phyloP scores from a whole-genome alignment of 2,329 filamentous ascomycete species.

The Emergomyces africanus region DNA sequence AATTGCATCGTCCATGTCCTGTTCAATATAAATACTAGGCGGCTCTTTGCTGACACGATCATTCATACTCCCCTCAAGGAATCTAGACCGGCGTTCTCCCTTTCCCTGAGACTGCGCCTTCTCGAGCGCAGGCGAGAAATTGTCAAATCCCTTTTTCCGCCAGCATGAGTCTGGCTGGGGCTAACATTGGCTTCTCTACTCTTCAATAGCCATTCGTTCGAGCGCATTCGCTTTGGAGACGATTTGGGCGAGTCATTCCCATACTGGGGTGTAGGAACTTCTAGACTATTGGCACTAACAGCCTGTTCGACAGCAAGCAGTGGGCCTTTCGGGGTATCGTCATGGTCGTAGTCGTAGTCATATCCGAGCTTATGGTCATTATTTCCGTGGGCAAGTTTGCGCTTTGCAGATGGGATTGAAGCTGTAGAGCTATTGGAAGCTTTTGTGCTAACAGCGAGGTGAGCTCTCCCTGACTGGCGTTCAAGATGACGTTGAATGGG shows the following conservation, averaged over 20 bases:
- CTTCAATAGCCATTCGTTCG: slow-evolving; percentile 33
- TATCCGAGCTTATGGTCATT: background rate
- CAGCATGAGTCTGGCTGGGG: background rate
- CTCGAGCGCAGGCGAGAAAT: slow-evolving; percentile 4
- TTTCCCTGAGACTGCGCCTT: slow-evolving; percentile 2
- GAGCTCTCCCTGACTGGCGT: background rate
- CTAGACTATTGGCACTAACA: background rate
- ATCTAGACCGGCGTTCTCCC: slow-evolving; percentile 38
- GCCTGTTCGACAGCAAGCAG: background rate
- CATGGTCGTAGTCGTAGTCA: background rate
- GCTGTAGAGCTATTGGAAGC: background rate
- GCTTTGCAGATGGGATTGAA: background rate
- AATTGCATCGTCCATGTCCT: slow-evolving; percentile 13
- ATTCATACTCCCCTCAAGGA: slow-evolving; percentile 73
- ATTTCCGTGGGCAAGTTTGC: background rate
- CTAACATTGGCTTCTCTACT: slow-evolving; percentile 2
- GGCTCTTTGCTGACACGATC: slow-evolving; percentile 62
- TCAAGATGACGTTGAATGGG: background rate
- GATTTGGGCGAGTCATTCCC: background rate
- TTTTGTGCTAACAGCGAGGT: background rate
- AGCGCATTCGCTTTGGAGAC: slow-evolving; percentile 31
- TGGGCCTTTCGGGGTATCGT: background rate
- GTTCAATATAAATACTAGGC: slow-evolving; percentile 52
- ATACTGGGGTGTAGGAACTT: background rate
- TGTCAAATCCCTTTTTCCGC: background rate